Percentiles rank a stretch among this genome's conserved stretches.
These are phyloP conservation scores for Fomes fomentarius DNA, from an alignment of 1,284 basidiomycete species.

Conservation along the genomic window DNA sequence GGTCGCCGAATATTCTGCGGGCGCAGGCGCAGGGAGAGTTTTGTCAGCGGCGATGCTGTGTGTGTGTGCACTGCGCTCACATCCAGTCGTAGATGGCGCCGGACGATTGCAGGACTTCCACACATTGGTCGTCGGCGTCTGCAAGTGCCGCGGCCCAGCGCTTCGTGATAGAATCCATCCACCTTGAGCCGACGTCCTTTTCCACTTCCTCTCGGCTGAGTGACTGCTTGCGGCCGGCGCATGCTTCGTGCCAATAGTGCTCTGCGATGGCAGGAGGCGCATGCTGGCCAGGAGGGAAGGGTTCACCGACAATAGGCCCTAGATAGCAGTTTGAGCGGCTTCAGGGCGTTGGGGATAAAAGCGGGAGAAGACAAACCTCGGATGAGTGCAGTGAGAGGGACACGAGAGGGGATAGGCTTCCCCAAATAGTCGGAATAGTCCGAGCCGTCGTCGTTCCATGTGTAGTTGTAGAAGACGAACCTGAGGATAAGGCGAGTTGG, in stretches of 20 bases:
- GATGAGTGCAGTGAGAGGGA: constrained; percentile 65
- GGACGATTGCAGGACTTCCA: constrained; percentile 17
- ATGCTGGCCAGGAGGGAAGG: constrained; percentile 32
- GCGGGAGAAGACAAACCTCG: constrained; percentile 36
- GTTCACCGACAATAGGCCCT: constrained; percentile 46
- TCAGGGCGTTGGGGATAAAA: constrained; percentile 6
- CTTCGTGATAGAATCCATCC: constrained; percentile 38
- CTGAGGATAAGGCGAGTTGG: constrained; percentile 11
- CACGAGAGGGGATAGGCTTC: constrained; percentile 51
- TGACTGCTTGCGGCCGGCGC: constrained; percentile 33
- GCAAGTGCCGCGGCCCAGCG: constrained; percentile 56
- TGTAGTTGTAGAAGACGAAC: constrained; percentile 70
- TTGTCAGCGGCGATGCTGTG: neutral
- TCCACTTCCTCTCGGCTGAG: constrained; percentile 27
- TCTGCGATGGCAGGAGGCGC: constrained; percentile 40
- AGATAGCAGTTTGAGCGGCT: neutral
- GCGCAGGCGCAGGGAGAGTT: neutral
- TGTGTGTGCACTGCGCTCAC: constrained; percentile 32
- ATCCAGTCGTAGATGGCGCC: constrained; percentile 49
- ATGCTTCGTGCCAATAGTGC: constrained; percentile 41
- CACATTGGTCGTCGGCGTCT: constrained; percentile 42
- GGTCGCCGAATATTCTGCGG: constrained; percentile 38
- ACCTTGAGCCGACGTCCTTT: constrained; percentile 11
- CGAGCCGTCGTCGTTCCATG: constrained; percentile 43
- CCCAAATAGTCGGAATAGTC: constrained; percentile 38